A percentile compares a stretch with the other conserved stretches of the same genome.
Evolutionary conservation across 2,329 filamentous ascomycete species (phyloP).

Genomic region (Sphaerulina musiva): DNA sequence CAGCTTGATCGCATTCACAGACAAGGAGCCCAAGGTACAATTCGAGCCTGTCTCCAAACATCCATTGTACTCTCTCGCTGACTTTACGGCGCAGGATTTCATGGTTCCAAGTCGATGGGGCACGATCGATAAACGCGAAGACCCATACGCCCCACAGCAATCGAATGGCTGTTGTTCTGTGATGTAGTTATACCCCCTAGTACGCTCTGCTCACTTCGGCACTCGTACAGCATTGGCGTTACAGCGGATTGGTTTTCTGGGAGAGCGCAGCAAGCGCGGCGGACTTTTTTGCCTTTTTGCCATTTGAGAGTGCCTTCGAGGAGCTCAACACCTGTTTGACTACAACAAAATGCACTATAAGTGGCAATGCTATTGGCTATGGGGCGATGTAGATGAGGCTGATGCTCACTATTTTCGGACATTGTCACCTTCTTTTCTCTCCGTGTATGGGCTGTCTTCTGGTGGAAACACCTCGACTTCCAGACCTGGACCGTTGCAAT

Average conservation of each 20-base stretch:
- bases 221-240: conserved; percentile 25
- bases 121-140: conserved; percentile 85
- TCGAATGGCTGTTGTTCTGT: conserved; percentile 87
- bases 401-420: conserved; percentile 10
- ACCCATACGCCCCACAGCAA: conserved; percentile 96
- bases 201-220: conserved; percentile 11
- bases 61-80: neutral
- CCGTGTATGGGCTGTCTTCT: neutral
- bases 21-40: conserved; percentile 65
- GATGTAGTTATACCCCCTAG: conserved; percentile 57
- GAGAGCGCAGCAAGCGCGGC: neutral
- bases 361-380: conserved; percentile 4
- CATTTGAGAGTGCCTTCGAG: conserved; percentile 5
- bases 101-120: conserved; percentile 99
- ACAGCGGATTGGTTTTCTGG: conserved; percentile 15
- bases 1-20: conserved; percentile 97
- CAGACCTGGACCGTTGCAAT: neutral
- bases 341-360: conserved; percentile 9
- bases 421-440: neutral
- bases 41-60: neutral
- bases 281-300: neutral
- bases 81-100: conserved; percentile 55
- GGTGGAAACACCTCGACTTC: neutral
- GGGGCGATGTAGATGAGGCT: conserved; percentile 12
- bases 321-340: conserved; percentile 6